Percentiles rank a stretch among this genome's conserved stretches.
Conservation (phyloP, 1,139 yeast genomes). For the Candida sanyaensis region DNA sequence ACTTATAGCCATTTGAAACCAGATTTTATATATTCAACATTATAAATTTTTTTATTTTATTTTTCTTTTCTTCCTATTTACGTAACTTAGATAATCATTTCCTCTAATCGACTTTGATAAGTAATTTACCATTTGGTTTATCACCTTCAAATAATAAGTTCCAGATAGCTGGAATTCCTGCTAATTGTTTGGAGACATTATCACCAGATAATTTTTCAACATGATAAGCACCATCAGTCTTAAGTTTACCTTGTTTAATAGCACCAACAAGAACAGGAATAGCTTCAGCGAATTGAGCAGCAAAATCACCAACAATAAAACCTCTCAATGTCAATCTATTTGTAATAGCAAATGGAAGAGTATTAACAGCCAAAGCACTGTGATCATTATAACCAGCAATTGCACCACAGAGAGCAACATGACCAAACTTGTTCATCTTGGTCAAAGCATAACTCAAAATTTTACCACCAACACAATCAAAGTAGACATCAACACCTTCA, state of each 20-base stretch:
- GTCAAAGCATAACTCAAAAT: slow-evolving; percentile 50
- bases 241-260: slow-evolving; percentile 44
- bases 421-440: slow-evolving; percentile 43
- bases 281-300: slow-evolving; percentile 36
- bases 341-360: slow-evolving; percentile 45
- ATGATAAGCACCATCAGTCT: slow-evolving; percentile 22
- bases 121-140: slow-evolving; percentile 35
- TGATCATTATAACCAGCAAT: slow-evolving; percentile 58
- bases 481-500: slow-evolving; percentile 46
- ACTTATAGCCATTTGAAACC: too few relatives aligned
- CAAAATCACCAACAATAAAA: slow-evolving; percentile 44
- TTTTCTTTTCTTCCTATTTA: neutral
- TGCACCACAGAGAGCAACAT: slow-evolving; percentile 61
- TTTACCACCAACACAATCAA: slow-evolving; percentile 68
- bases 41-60: neutral
- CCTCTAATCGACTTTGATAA: slow-evolving; percentile 25
- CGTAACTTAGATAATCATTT: neutral
- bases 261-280: slow-evolving; percentile 30
- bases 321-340: slow-evolving; percentile 54
- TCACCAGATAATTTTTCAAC: slow-evolving; percentile 9
- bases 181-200: slow-evolving; percentile 20
- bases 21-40: neutral
- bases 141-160: slow-evolving; percentile 27
- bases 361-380: slow-evolving; percentile 30
- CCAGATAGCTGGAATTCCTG: slow-evolving; percentile 29